A percentile compares a stretch with the other conserved stretches of the same genome.
These are phyloP conservation scores for Coleophoma eucalyptorum DNA, from an alignment of 2,329 filamentous ascomycete genomes.

Conservation along the genomic window DNA sequence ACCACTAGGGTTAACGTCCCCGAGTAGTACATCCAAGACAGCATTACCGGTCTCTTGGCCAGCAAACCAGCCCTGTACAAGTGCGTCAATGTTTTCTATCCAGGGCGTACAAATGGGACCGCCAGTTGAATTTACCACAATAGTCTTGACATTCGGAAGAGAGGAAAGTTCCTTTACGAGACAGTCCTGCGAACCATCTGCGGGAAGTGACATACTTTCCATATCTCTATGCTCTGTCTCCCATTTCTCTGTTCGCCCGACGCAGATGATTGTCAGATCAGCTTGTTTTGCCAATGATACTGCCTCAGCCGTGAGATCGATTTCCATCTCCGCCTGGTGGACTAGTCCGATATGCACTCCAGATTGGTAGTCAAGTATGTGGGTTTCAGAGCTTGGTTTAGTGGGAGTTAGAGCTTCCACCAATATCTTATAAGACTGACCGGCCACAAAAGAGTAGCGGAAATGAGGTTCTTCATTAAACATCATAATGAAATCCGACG, in stretches of 20 bases:
- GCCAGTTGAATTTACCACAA: neutral
- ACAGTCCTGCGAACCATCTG: neutral
- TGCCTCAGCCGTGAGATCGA: slow-evolving; percentile 3
- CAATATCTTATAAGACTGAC: neutral
- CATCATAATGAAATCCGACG: neutral
- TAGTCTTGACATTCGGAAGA: neutral
- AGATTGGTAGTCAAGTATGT: neutral
- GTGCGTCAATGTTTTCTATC: slow-evolving; percentile 31
- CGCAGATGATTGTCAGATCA: slow-evolving; percentile 5
- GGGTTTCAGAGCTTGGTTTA: neutral
- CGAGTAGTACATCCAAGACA: slow-evolving; percentile 70
- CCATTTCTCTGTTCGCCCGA: neutral
- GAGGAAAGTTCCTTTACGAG: neutral
- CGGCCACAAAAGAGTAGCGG: neutral
- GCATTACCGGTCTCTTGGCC: slow-evolving; percentile 19
- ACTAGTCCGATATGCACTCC: neutral
- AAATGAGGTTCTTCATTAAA: neutral
- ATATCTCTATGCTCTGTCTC: neutral
- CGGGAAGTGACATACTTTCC: neutral
- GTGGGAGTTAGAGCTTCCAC: neutral
- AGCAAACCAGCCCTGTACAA: neutral
- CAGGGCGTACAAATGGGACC: neutral
- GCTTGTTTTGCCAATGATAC: slow-evolving; percentile 3
- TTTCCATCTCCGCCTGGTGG: neutral
- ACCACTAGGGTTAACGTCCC: slow-evolving; percentile 69